Base-by-base conservation (phyloP, 805 yeast genomes). In the Ogataea trehalophila region DNA sequence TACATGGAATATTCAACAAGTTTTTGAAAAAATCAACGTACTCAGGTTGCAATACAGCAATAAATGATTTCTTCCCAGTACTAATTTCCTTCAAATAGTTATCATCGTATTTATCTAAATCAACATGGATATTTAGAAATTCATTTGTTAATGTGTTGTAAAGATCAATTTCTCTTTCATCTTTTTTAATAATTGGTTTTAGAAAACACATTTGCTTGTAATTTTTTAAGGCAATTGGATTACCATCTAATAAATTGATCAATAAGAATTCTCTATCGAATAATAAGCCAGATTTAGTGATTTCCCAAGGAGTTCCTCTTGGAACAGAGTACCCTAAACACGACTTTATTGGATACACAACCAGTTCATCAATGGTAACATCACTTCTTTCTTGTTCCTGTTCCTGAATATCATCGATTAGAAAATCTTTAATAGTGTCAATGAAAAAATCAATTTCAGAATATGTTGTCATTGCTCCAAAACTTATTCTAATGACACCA, bases 291-390 rank as follows among this genome's bases (percentile, higher is more conserved):
- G 45, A 45, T 3, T 39, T 41, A 3, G 48, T 46, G 1, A 72
- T 56, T 13, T 52, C 47, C 74, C 75, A 70, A 2, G 46, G 42
- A 0, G 36, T 17, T 9, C 48, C 51, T 3, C 34, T 26, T 0
- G 67, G 63, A 9, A 73, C 55, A 15, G 45, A 39, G 39, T 54
- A 62, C 1, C 68, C 74, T 3, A 58, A 63, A 49, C 77, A 74
- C 6, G 76, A 72, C 46, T 74, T 74, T 41, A 74, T 68, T 2
- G 78, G 78, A 53, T 66, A 74, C 1, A 71, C 59, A 18, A 53
- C 48, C 23, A 72, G 26, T 15, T 55, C 47, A 23, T 53, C 46
- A 15, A 72, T 50, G 15, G 8, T 17, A 17, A 57, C 22, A 22
- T 45, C 31, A 15, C 41, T 5, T 9, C 41, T 23, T 16, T 1